phyloP scores from a whole-genome alignment of 371 early-diverging fungal genomes.

The Mortierella sp. region DNA sequence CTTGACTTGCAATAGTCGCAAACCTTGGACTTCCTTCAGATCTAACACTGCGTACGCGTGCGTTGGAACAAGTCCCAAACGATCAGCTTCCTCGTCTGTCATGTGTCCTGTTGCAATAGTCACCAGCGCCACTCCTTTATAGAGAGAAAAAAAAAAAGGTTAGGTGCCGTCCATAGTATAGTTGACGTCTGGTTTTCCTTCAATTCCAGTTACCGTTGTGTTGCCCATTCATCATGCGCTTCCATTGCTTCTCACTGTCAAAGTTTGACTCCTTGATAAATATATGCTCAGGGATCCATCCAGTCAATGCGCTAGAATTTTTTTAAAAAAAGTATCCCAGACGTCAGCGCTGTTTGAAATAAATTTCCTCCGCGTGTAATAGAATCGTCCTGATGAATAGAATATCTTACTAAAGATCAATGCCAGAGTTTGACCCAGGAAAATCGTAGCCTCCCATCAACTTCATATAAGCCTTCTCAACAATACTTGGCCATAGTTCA shows the following conservation, averaged over 20 bases:
- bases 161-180: slow-evolving; percentile 32
- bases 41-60: slow-evolving; percentile 93
- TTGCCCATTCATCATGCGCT: slow-evolving; percentile 75
- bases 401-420: slow-evolving; percentile 80
- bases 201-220: slow-evolving; percentile 66
- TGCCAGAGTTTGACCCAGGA: slow-evolving; percentile 93
- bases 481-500: slow-evolving; percentile 89
- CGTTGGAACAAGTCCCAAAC: slow-evolving; percentile 84
- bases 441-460: slow-evolving; percentile 95
- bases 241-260: slow-evolving; percentile 79
- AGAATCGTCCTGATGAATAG: background rate
- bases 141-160: slow-evolving; percentile 21
- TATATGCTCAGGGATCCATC: slow-evolving; percentile 94
- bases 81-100: slow-evolving; percentile 74
- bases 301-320: slow-evolving; percentile 79
- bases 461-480: slow-evolving; percentile 96
- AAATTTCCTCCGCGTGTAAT: background rate
- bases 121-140: slow-evolving; percentile 68
- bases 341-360: background rate
- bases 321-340: background rate
- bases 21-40: slow-evolving; percentile 59
- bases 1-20: slow-evolving; percentile 70
- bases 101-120: slow-evolving; percentile 82
- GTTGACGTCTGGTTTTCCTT: background rate
- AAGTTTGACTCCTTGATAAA: slow-evolving; percentile 83